A percentile compares a stretch with the other conserved stretches of the same genome.
phyloP scores from a whole-genome alignment of 2,329 filamentous ascomycete species.

The Aspergillus sp. region DNA sequence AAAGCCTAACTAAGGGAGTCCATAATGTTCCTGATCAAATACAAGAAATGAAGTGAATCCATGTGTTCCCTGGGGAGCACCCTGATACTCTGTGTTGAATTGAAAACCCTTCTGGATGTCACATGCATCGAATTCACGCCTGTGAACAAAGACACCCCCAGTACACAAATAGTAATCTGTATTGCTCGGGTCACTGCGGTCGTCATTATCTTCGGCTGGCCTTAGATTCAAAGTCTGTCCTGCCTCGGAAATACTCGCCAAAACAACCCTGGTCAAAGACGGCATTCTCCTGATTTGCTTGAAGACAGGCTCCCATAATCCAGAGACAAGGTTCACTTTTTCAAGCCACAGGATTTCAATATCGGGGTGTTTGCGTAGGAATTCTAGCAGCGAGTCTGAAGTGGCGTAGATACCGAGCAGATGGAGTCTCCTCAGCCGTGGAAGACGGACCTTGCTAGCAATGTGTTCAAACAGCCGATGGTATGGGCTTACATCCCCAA shows the following conservation, averaged over 20 bases:
- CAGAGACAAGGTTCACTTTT: neutral
- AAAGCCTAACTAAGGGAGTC: neutral
- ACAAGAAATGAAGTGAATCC: neutral
- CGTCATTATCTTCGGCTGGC: neutral
- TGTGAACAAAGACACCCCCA: neutral
- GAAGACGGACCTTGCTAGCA: neutral
- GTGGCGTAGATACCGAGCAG: constrained; percentile 3
- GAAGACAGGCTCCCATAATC: neutral
- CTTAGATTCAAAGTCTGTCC: neutral
- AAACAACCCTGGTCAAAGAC: neutral
- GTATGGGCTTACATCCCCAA: neutral
- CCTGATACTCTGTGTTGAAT: neutral
- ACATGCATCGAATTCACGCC: neutral
- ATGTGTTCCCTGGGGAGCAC: neutral
- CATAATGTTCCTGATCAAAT: neutral
- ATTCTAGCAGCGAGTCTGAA: neutral
- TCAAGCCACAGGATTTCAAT: neutral
- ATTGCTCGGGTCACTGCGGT: neutral
- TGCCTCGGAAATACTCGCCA: neutral
- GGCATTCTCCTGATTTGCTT: neutral
- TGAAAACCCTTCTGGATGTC: neutral
- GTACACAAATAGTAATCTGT: neutral
- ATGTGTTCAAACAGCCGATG: constrained; percentile 1
- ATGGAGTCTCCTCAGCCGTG: neutral
- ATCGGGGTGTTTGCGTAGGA: neutral